Conservation (phyloP, 2,329 filamentous ascomycete genomes). For the Curvularia sp. region DNA sequence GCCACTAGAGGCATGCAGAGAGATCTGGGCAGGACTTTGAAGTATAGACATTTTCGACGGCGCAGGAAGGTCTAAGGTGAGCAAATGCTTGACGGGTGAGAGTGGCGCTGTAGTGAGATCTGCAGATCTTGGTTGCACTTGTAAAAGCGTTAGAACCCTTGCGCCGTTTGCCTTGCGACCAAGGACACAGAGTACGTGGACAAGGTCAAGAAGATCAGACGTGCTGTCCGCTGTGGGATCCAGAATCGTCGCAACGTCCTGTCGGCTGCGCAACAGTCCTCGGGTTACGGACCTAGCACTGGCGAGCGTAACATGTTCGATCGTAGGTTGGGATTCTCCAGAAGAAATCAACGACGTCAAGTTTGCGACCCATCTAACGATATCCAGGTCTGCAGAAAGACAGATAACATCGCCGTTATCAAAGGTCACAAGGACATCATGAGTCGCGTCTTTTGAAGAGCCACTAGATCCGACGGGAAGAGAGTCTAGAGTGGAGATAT, state of each 20-base stretch:
- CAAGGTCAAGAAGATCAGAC: slow-evolving; percentile 45
- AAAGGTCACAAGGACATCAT: slow-evolving; percentile 64
- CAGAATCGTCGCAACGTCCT: slow-evolving; percentile 53
- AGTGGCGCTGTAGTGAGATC: slow-evolving; percentile 40
- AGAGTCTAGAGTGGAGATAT: slow-evolving; percentile 42
- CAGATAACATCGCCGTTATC: slow-evolving; percentile 67
- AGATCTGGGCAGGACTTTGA: slow-evolving; percentile 50
- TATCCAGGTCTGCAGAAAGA: slow-evolving; percentile 62
- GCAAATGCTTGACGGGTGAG: slow-evolving; percentile 43
- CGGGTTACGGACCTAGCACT: slow-evolving; percentile 51
- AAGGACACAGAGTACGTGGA: slow-evolving; percentile 45
- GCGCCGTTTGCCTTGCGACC: slow-evolving; percentile 28
- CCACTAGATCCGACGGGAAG: slow-evolving; percentile 36
- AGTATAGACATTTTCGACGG: slow-evolving; percentile 18
- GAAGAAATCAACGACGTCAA: slow-evolving; percentile 27
- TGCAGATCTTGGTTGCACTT: slow-evolving; percentile 41
- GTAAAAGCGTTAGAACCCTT: slow-evolving; percentile 36
- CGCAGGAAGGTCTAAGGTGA: slow-evolving; percentile 39
- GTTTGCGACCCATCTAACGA: slow-evolving; percentile 42
- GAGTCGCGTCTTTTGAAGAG: slow-evolving; percentile 27
- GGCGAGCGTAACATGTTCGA: slow-evolving; percentile 45
- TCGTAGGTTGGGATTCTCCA: slow-evolving; percentile 26
- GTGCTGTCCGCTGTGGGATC: slow-evolving; percentile 37
- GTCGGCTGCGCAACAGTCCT: slow-evolving; percentile 54
- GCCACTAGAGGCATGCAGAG: slow-evolving; percentile 69